Evolutionary conservation across 352 stramenopile species (phyloP).

Genomic region (Globisporangium parvum): DNA sequence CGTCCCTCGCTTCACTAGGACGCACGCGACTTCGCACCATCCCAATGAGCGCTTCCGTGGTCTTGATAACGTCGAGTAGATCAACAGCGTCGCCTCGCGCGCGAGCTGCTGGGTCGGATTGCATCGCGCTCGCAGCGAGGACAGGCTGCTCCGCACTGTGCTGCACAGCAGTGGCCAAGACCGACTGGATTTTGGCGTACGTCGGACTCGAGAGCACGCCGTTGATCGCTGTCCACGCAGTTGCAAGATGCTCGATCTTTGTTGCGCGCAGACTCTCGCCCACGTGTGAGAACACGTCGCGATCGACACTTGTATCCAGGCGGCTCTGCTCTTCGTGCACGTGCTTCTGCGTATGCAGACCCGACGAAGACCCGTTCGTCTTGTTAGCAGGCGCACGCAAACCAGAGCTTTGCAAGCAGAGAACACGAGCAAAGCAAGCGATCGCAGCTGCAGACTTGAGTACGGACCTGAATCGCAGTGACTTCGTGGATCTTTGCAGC

Average conservation of each 20-base stretch:
- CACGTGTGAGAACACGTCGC: constrained; percentile 28
- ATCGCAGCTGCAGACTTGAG: background rate
- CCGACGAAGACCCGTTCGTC: no score
- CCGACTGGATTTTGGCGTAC: constrained; percentile 20
- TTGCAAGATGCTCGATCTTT: constrained; percentile 17
- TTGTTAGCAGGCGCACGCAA: background rate
- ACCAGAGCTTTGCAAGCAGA: background rate
- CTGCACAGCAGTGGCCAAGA: constrained; percentile 26
- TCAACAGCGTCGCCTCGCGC: constrained; percentile 15
- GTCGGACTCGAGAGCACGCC: constrained; percentile 7
- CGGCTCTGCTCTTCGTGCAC: constrained; percentile 36
- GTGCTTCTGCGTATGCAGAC: constrained; percentile 18
- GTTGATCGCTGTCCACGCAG: constrained; percentile 29
- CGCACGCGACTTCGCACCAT: constrained; percentile 19
- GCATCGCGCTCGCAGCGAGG: constrained; percentile 21
- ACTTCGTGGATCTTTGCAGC: constrained; percentile 34
- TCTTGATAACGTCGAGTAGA: constrained; percentile 27
- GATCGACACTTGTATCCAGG: constrained; percentile 21
- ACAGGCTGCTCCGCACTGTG: constrained; percentile 31
- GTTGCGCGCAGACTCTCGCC: constrained; percentile 17
- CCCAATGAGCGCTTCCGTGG: constrained; percentile 28
- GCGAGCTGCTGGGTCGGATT: constrained; percentile 12
- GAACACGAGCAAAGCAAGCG: background rate
- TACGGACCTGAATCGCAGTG: constrained; percentile 20
- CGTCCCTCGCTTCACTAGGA: background rate